Base-by-base conservation (phyloP, 192 early-diverging fungal genomes). In the Coemansia sp. region DNA sequence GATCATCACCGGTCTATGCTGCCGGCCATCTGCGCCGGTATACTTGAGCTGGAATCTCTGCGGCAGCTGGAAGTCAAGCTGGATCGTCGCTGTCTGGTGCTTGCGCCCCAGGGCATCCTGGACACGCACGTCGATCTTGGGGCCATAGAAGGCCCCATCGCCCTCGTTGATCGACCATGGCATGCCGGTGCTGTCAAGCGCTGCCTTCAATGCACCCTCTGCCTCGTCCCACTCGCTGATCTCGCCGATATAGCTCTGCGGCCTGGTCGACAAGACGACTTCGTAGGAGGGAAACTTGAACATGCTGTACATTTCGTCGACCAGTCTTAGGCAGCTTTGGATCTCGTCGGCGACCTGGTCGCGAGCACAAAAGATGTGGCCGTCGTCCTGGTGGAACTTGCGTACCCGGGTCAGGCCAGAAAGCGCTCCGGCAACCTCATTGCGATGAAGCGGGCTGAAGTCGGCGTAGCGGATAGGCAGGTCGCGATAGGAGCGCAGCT, bases 381-480 rank as follows among this genome's bases (percentile, higher is more conserved):
- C 95, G 67, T 98, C 95, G 62, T 98, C 95, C 77, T 98, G 95
- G 63, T 98, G 94, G 79, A 98, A 98, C 67, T 91, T 86, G 58
- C 92, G 88, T 45, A 95, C 94, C 13, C 95, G 83, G 0, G 94
- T 98, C 42, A 98, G 81, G 11, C 95, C 95, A 10, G 93, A 83
- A 10, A 98, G 77, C 3, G 93, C 90, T 14, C 94, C 95, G 0
- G 92, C 92, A 0, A 89, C 84, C 75, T 98, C 95, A 61, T 98
- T 98, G 66, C 95, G 82, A 63, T 98, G 95, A 30, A 98, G 78
- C 14, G 93, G 91, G 65, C 93, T 91, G 67, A 98, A 98, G 65
- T 98, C 95, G 6, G 93, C 93, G 36, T 89, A 79, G 16, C 94
- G 88, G 23, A 95, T 76, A 19, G 95, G 95, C 51, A 98, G 74